Evolutionary conservation across 1,284 basidiomycete genomes (phyloP).

Genomic region (Amylostereum areolatum): DNA sequence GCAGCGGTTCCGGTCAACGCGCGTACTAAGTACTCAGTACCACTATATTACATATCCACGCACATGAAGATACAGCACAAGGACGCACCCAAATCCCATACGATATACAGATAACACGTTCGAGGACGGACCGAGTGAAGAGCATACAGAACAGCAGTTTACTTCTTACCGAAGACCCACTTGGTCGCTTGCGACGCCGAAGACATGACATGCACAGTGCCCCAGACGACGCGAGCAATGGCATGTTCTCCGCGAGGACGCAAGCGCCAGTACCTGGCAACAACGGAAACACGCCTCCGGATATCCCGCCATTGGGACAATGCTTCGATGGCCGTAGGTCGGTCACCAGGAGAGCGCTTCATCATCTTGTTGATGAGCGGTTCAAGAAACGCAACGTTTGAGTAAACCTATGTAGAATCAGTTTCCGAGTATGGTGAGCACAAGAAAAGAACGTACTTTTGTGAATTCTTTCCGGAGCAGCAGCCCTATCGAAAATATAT

Average conservation of each 20-base stretch:
- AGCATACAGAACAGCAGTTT: no score
- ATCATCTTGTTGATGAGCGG: conserved; percentile 17
- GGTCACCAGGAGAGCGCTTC: conserved; percentile 9
- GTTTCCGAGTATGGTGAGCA: neutral
- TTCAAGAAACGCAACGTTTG: conserved; percentile 16
- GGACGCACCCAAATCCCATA: no score
- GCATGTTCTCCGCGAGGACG: neutral
- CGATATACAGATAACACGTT: no score
- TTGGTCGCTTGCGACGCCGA: no score
- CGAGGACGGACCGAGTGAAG: no score
- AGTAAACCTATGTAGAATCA: conserved; percentile 12
- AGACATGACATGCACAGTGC: no score
- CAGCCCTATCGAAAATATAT: conserved; percentile 23
- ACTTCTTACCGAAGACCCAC: no score
- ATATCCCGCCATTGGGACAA: neutral
- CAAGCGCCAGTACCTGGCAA: neutral
- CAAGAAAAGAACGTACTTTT: conserved; percentile 5
- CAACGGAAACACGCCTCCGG: neutral
- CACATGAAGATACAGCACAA: no score
- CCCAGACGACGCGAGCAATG: neutral
- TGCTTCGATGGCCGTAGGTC: conserved; percentile 14
- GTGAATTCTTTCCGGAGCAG: conserved; percentile 11
- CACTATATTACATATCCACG: no score
- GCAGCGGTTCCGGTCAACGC: no score
- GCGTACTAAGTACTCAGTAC: no score